Evolutionary conservation across 2,329 filamentous ascomycete species (phyloP).

Genomic region (Rosellinia necatrix): DNA sequence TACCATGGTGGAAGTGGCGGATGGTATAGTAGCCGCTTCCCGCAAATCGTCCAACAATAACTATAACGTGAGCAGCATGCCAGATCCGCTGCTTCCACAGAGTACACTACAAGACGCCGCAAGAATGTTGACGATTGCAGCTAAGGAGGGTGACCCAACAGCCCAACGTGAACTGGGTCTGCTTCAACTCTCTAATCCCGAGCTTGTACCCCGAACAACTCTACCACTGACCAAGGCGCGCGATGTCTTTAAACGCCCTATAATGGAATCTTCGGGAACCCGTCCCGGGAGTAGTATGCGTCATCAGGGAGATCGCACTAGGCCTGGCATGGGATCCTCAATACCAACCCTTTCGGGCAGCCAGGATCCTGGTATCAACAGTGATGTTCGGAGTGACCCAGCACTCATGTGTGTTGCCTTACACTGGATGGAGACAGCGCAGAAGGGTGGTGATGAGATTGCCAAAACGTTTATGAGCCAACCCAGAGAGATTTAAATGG

Average conservation of each 20-base stretch:
- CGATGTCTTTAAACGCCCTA: constrained; percentile 87
- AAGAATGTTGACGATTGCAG: constrained; percentile 88
- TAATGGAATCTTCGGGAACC: constrained; percentile 72
- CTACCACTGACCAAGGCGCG: constrained; percentile 81
- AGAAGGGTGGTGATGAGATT: constrained; percentile 82
- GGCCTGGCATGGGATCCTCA: constrained; percentile 36
- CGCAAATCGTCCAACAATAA: constrained; percentile 51
- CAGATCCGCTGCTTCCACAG: constrained; percentile 50
- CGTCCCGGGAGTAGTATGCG: constrained; percentile 41
- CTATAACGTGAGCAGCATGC: constrained; percentile 34
- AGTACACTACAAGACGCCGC: constrained; percentile 79
- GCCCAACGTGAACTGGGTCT: constrained; percentile 93
- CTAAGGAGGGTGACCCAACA: constrained; percentile 85
- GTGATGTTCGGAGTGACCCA: constrained; percentile 72
- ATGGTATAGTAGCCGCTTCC: constrained; percentile 69
- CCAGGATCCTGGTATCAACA: constrained; percentile 44
- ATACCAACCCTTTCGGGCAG: constrained; percentile 35
- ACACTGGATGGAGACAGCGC: constrained; percentile 95
- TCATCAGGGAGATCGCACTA: constrained; percentile 39
- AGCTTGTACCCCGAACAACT: constrained; percentile 79
- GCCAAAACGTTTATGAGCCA: constrained; percentile 83
- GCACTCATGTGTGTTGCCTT: constrained; percentile 91
- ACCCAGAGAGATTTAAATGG: constrained; percentile 47
- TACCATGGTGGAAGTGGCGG: constrained; percentile 78
- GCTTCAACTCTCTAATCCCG: constrained; percentile 89